Evolutionary conservation across 768 basidiomycete genomes (phyloP).

Genomic region (Leccinum arenicola): DNA sequence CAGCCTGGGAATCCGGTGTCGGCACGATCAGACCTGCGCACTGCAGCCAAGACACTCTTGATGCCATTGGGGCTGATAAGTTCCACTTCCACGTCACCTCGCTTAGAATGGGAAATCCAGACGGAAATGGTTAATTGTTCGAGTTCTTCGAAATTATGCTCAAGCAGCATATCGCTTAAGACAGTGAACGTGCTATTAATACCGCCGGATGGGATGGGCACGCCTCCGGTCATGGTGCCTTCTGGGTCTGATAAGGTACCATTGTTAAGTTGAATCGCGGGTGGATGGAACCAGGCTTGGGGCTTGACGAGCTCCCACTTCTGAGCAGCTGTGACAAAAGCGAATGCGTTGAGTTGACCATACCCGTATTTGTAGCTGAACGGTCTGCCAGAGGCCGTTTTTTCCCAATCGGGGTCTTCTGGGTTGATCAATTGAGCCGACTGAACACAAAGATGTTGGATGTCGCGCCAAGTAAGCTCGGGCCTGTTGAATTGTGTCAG

Average conservation of each 20-base stretch:
- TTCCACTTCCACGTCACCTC: slow-evolving; percentile 95
- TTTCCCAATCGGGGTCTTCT: slow-evolving; percentile 94
- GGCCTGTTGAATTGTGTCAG: slow-evolving; percentile 50
- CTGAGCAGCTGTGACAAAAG: slow-evolving; percentile 77
- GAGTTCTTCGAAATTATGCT: slow-evolving; percentile 79
- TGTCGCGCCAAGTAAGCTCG: slow-evolving; percentile 94
- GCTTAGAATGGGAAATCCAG: slow-evolving; percentile 82
- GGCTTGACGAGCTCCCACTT: slow-evolving; percentile 89
- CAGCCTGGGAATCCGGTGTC: slow-evolving; percentile 82
- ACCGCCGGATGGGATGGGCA: slow-evolving; percentile 63
- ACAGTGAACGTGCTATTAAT: slow-evolving; percentile 62
- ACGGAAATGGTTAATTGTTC: slow-evolving; percentile 93
- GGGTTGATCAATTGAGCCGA: slow-evolving; percentile 77
- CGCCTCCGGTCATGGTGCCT: slow-evolving; percentile 56
- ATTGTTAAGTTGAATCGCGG: slow-evolving; percentile 62
- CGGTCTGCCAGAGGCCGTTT: slow-evolving; percentile 47
- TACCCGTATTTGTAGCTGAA: slow-evolving; percentile 96
- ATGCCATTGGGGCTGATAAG: slow-evolving; percentile 82
- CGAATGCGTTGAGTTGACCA: slow-evolving; percentile 81
- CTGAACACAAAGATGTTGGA: slow-evolving; percentile 85
- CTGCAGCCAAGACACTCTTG: slow-evolving; percentile 77
- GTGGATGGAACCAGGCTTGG: slow-evolving; percentile 84
- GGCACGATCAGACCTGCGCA: slow-evolving; percentile 62
- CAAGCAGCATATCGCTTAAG: slow-evolving; percentile 60
- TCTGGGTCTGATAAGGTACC: slow-evolving; percentile 51